Base-by-base conservation (phyloP, 23 red algal genomes). In the Chondrus crispus region DNA sequence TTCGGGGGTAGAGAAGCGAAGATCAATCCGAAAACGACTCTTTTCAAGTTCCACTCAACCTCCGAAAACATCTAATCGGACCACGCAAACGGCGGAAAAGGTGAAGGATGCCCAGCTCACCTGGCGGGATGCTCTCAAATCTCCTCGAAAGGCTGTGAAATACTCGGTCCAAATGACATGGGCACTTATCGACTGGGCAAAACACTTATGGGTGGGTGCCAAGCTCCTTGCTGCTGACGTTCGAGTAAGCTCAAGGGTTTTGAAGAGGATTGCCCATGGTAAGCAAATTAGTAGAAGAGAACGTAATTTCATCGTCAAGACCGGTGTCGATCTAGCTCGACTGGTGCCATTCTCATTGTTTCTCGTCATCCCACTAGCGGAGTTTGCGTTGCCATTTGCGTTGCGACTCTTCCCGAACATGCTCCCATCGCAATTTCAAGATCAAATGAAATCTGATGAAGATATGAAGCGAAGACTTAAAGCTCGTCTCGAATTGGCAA, bases 401-500 rank as follows among this genome's bases (percentile, higher is more conserved):
- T 77, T 98, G 19, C 57, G 92, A 50, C 55, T 98, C 13, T 98
- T 98, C 80, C 96, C 96, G 20, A 98, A 98, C 64, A 98, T 98
- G 96, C 90, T 98, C 28, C 96, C 96, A 24, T 96, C 93, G 26
- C 96, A 98, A 50, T 98, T 98, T 64, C 96, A 98, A 94, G 96
- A 98, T 74, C 89, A 88, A 40, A 94, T 95, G 93, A 98, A 98
- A 57, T 89, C 46, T 43, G 96, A 98, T 64, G 93, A 98, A 84
- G 93, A 98, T 54, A 22, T 96, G 57, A 98, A 96, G 66, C 74
- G 89, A 36, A 94, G 93, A 52, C 74, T 98, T 16, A 98, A 98
- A 77, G 93, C 68, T 64, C 69, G 87, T 26, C 42, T 98, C 35
- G 96, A 98, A 74, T 74, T 98, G n/a, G 96, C 96, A 26, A 94